phyloP scores from a whole-genome alignment of 306 rosid genomes.

The Vicia faba region DNA sequence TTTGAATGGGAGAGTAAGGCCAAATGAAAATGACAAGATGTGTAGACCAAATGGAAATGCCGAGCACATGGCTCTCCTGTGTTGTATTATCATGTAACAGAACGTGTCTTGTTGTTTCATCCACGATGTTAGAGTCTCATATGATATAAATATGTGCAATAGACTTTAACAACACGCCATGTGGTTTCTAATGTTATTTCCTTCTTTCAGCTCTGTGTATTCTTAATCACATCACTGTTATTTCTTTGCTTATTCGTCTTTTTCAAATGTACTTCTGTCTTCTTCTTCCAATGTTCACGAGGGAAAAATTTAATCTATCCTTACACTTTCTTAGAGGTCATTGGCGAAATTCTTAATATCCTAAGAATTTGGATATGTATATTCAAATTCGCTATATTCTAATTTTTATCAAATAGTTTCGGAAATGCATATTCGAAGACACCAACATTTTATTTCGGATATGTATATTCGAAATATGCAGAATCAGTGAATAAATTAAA shows the following conservation, averaged over 20 bases:
- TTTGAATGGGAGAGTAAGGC: too few species aligned
- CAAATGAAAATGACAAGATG: not conserved
- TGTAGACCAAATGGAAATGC: not conserved
- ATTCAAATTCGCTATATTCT: too few species aligned
- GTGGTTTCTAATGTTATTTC: constrained; percentile 29
- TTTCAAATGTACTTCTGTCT: not conserved
- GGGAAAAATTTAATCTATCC: too few species aligned
- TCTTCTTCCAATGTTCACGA: not conserved
- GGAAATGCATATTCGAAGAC: too few species aligned
- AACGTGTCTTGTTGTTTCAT: constrained; percentile 8
- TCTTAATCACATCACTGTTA: constrained; percentile 20
- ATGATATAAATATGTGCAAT: constrained; percentile 9
- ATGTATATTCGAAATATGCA: too few species aligned
- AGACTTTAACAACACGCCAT: constrained; percentile 35
- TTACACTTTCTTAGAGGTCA: too few species aligned
- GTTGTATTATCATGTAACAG: not conserved
- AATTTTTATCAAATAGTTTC: too few species aligned
- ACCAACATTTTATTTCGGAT: too few species aligned
- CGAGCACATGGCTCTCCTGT: not conserved
- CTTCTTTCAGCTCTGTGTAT: not conserved
- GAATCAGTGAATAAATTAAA: too few species aligned
- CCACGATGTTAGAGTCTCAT: constrained; percentile 5
- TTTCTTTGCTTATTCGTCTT: not conserved
- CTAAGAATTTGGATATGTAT: too few species aligned
- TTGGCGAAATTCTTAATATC: too few species aligned